phyloP scores from a whole-genome alignment of 176 grass and related monocot species.

The Carex littledalei region DNA sequence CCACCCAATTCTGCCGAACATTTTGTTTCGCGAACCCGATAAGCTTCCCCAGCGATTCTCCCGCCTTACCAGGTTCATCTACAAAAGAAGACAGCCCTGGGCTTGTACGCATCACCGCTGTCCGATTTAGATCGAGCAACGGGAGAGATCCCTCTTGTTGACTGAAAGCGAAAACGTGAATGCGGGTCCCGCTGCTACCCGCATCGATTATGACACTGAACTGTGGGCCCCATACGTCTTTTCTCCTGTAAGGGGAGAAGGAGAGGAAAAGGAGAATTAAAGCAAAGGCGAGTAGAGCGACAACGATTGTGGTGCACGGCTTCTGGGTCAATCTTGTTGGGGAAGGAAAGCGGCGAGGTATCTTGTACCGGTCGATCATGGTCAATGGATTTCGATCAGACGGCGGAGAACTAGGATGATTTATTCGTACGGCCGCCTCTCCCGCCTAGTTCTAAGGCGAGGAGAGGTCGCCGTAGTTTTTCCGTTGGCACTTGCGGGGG shows the following conservation, averaged over 20 bases:
- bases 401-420: neutral
- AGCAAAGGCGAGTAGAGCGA: neutral
- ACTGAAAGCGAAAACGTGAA: slow-evolving; percentile 55
- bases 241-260: neutral
- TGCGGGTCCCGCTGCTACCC: slow-evolving; percentile 74
- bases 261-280: slow-evolving; percentile 18
- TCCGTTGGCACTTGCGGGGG: neutral
- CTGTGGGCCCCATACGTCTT: neutral
- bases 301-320: neutral
- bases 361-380: slow-evolving; percentile 12
- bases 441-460: slow-evolving; percentile 8
- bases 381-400: neutral
- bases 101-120: slow-evolving; percentile 51
- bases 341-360: neutral
- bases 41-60: slow-evolving; percentile 44
- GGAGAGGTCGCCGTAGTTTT: neutral
- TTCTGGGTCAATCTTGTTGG: neutral
- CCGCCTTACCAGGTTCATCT: slow-evolving; percentile 30
- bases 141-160: slow-evolving; percentile 31
- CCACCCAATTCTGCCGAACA: slow-evolving; percentile 26
- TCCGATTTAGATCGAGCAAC: slow-evolving; percentile 57
- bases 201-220: slow-evolving; percentile 73
- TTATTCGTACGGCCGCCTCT: neutral
- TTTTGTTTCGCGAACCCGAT: slow-evolving; percentile 47
- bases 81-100: slow-evolving; percentile 75